Base-by-base conservation (phyloP, 139 green algal genomes). In the Pycnococcus provasolii region DNA sequence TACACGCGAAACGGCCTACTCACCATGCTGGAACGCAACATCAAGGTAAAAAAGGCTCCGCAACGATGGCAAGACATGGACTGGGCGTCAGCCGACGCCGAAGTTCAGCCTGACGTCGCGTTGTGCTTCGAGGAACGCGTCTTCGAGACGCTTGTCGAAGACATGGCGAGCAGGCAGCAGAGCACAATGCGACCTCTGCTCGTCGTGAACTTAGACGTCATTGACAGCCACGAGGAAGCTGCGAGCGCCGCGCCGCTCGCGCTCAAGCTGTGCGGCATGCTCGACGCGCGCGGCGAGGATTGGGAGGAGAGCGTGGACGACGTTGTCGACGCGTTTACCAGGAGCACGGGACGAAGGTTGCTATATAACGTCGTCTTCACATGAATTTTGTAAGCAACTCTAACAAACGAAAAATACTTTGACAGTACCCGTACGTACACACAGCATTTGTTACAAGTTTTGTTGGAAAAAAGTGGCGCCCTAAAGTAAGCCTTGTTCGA, bases 131-230 rank as follows among this genome's bases (percentile, higher is more conserved):
- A 84, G 53, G 73, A 85, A 45, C 44, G 72, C 2, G 79, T 85
- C 9, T 85, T 85, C 53, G 79, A 85, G 46, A 71, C 73, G n/a
- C 72, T 84, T 4, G 60, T 80, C n/a, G 67, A 75, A 53, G 73
- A 73, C 64, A 8, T 81, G 51, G 13, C 53, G 7, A 40, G 41
- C 8, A 43, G 84, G 45, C 50, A 67, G 2, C 72, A 82, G 48
- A 46, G 42, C 0, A 59, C 48, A 0, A 77, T 88, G 67, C 66
- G 78, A 67, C 78, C 77, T 1, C 40, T 86, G 42, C 68, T 96
- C 42, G 83, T 96, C 1, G 59, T 94, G 43, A 96, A 96, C 79
- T 79, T 96, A 46, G 83, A 89, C 61, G 86, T 94, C 8, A 86
- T 81, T 45, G 90, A 96, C 79, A 91, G 79, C 42, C 79, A 88